These are phyloP conservation scores for Mycena galopus DNA, from an alignment of 768 basidiomycete genomes.

Conservation along the genomic window DNA sequence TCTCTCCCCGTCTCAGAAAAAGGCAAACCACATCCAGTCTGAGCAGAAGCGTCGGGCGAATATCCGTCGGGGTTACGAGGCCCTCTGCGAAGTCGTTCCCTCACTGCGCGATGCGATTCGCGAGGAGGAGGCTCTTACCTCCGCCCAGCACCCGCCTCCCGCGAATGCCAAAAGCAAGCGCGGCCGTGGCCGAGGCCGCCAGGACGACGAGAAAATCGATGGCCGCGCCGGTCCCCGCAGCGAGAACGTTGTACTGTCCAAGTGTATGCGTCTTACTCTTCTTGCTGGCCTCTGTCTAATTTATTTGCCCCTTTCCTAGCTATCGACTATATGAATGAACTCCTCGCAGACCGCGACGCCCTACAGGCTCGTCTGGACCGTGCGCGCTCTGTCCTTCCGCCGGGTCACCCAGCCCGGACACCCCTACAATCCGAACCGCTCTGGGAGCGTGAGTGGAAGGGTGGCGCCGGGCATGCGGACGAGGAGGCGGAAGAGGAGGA, in stretches of 20 bases:
- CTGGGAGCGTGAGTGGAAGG: slow-evolving; percentile 91
- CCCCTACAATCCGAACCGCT: slow-evolving; percentile 55
- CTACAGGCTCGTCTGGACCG: slow-evolving; percentile 71
- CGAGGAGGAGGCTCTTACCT: slow-evolving; percentile 72
- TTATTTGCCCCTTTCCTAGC: slow-evolving; percentile 59
- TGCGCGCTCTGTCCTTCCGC: slow-evolving; percentile 69
- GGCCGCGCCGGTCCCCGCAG: slow-evolving; percentile 91
- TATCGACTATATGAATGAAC: slow-evolving; percentile 84
- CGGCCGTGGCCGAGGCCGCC: slow-evolving; percentile 51
- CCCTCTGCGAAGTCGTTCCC: slow-evolving; percentile 87
- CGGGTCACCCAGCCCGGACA: slow-evolving; percentile 69
- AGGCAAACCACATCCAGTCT: slow-evolving; percentile 93
- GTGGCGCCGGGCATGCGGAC: slow-evolving; percentile 69
- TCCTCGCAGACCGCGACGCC: slow-evolving; percentile 70
- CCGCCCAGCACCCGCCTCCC: slow-evolving; percentile 41
- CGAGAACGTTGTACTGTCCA: slow-evolving; percentile 89
- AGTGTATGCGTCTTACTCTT: slow-evolving; percentile 69
- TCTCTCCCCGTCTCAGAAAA: slow-evolving; percentile 88
- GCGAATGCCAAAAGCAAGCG: slow-evolving; percentile 62
- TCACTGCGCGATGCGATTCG: slow-evolving; percentile 84
- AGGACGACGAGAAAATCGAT: slow-evolving; percentile 73
- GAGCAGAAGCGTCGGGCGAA: slow-evolving; percentile 96
- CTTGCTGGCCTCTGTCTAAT: slow-evolving; percentile 12
- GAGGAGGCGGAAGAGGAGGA: slow-evolving; percentile 62
- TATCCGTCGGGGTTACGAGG: slow-evolving; percentile 90